Percentiles rank a stretch among this genome's conserved stretches.
Evolutionary conservation across 495 filamentous ascomycete genomes (phyloP).

Genomic region (Hypoxylon intermedium): DNA sequence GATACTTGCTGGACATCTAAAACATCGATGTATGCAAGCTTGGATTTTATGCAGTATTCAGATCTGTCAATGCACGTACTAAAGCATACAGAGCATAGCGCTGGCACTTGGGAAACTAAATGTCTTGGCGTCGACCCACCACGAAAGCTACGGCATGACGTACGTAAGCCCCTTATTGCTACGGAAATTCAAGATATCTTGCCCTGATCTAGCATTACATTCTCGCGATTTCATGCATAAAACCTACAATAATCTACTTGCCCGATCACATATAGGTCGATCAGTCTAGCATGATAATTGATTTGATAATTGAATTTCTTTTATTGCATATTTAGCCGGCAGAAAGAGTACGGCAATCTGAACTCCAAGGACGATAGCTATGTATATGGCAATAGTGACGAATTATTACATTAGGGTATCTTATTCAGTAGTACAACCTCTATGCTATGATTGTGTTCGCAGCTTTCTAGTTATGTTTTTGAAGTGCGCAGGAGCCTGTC

Average conservation of each 20-base stretch:
- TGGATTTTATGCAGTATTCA: background rate
- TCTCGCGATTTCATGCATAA: conserved; percentile 6
- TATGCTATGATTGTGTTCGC: background rate
- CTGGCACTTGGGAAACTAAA: conserved; percentile 8
- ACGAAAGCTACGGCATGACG: conserved; percentile 26
- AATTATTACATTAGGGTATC: conserved; percentile 19
- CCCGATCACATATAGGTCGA: too few relatives aligned
- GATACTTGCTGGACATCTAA: too few relatives aligned
- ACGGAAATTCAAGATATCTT: conserved; percentile 22
- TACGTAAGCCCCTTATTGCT: conserved; percentile 15
- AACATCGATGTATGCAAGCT: too few relatives aligned
- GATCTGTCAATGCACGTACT: too few relatives aligned
- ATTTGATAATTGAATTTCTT: too few relatives aligned
- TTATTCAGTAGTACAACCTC: background rate
- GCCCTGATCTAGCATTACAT: conserved; percentile 6
- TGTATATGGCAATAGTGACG: background rate
- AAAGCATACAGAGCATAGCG: too few relatives aligned
- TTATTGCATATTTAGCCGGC: too few relatives aligned
- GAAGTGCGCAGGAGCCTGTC: too few relatives aligned
- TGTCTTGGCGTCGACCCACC: conserved; percentile 8
- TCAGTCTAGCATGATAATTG: too few relatives aligned
- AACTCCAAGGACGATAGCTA: too few relatives aligned
- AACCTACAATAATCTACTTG: background rate
- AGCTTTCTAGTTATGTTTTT: background rate
- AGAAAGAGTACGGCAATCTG: too few relatives aligned